Conservation (phyloP, 2,329 filamentous ascomycete species). For the Alternaria consortialis region DNA sequence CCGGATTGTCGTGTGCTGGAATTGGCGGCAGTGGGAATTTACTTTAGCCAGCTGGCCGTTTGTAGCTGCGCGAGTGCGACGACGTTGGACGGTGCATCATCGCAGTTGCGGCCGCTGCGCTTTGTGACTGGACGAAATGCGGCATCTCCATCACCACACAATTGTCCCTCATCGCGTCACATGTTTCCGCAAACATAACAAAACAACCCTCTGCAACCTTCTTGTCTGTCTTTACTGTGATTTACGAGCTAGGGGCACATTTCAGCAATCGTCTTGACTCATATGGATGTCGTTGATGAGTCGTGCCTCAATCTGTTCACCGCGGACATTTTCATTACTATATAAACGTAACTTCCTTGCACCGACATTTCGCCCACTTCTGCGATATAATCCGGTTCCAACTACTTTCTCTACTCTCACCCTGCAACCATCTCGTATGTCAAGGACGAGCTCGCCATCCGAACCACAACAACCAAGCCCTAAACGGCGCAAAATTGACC, state of each 20-base stretch:
- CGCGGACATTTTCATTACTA: slow-evolving; percentile 33
- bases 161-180: slow-evolving; percentile 5
- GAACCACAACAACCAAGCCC: slow-evolving; percentile 35
- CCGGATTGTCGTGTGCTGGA: slow-evolving; percentile 17
- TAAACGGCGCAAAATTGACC: slow-evolving; percentile 45
- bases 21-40: slow-evolving; percentile 10
- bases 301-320: slow-evolving; percentile 42
- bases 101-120: slow-evolving; percentile 43
- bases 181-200: slow-evolving; percentile 9
- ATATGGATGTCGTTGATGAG: slow-evolving; percentile 42
- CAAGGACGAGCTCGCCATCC: slow-evolving; percentile 30
- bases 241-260: neutral
- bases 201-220: neutral
- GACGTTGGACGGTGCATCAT: slow-evolving; percentile 24
- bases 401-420: slow-evolving; percentile 6
- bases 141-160: slow-evolving; percentile 39
- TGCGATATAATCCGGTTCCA: neutral
- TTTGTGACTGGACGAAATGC: slow-evolving; percentile 43
- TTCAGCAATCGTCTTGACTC: slow-evolving; percentile 23
- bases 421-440: slow-evolving; percentile 41
- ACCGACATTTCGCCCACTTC: slow-evolving; percentile 4
- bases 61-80: slow-evolving; percentile 29
- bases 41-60: slow-evolving; percentile 16
- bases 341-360: slow-evolving; percentile 31
- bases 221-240: slow-evolving; percentile 9